Base-by-base conservation (phyloP, 345 rosid species). In the Syzygium grande region DNA sequence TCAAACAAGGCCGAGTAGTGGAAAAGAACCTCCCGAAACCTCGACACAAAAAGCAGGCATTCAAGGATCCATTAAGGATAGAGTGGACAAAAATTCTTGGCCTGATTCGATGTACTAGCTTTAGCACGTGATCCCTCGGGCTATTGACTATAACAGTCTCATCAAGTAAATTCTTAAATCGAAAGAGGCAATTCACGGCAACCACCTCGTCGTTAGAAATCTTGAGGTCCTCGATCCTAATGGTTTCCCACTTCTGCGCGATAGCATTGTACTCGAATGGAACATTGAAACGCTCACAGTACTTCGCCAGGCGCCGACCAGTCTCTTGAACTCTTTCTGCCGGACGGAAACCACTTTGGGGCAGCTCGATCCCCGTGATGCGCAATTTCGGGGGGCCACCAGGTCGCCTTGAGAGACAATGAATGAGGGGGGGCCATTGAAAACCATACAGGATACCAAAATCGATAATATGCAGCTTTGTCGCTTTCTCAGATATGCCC, bases 301-400 rank as follows among this genome's bases (percentile, higher is more conserved):
- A 93, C 79, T 88, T 91, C 19, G 91, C 94, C 85, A 93, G 84
- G 68, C 92, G 91, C 23, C 86, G 89, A 27, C 94, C 92, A 56
- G 93, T 93, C 90, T 90, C 92, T 86, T 87, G 84, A 59, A 93
- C 88, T 87, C 91, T 86, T 84, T 91, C 93, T 87, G 90, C 88
- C 11, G 92, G 94, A 77, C 92, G 89, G 90, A 91, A 89, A 46
- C 94, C 94, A 6, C 79, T 87, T 58, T 93, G 94, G 61, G 94
- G 94, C 34, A 93, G 89, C 89, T 93, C 94, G 30, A 93, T 91
- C 85, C 92, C 94, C 0, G 94, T 93, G 53, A 93, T 88, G 59
- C 94, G 91, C 78, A 93, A 87, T 68, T 90, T 90, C 2, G 94
- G 94, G 43, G 94, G 93, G 21, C 92, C 92, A 4, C 93, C 92